These are phyloP conservation scores for Nicotiana tabacum DNA, from an alignment of 257 asterid species.

Conservation along the genomic window DNA sequence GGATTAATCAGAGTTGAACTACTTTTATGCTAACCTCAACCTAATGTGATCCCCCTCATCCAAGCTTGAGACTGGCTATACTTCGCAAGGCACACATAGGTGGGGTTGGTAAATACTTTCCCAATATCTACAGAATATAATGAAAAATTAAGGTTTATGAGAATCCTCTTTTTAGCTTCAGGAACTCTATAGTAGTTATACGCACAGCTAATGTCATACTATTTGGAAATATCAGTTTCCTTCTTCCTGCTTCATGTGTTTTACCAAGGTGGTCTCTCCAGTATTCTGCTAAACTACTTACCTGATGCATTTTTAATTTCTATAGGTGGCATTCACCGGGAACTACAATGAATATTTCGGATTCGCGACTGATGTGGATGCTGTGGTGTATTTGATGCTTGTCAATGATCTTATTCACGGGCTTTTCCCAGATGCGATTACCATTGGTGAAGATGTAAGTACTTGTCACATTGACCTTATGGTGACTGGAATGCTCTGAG, in stretches of 20 bases:
- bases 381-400: conserved; percentile 93
- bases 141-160: background rate
- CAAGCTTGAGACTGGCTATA: background rate
- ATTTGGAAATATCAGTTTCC: background rate
- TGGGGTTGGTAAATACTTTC: background rate
- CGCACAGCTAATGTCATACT: background rate
- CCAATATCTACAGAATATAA: background rate
- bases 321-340: conserved; percentile 80
- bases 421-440: conserved; percentile 80
- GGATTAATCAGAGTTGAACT: background rate
- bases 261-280: background rate
- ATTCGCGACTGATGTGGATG: conserved; percentile 84
- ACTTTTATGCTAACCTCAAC: background rate
- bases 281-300: background rate
- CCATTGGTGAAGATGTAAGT: conserved; percentile 96
- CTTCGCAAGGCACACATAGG: background rate
- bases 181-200: background rate
- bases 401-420: conserved; percentile 92
- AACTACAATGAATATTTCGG: conserved; percentile 91
- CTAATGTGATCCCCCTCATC: background rate
- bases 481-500: background rate
- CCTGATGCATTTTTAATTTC: conserved; percentile 21
- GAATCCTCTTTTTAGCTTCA: background rate
- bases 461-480: conserved; percentile 7
- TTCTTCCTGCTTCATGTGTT: background rate